Conservation (phyloP, 331 rosid genomes). For the Ulmus americana region DNA sequence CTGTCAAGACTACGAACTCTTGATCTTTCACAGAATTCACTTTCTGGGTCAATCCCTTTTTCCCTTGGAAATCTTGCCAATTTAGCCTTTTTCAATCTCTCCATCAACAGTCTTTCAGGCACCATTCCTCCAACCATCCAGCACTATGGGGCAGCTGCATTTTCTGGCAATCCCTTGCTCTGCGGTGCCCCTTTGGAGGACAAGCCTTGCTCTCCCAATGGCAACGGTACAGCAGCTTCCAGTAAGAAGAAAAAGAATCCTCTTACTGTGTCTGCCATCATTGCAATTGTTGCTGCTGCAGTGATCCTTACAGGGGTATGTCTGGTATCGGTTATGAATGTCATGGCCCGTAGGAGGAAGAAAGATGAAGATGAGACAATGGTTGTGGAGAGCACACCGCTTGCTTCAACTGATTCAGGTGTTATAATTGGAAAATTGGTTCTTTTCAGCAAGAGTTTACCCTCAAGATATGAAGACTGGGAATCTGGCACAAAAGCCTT, state of each 20-base stretch:
- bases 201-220: conserved; percentile 49
- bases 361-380: conserved; percentile 39
- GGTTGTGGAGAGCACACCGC: conserved; percentile 84
- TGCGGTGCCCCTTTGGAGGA: conserved; percentile 84
- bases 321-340: conserved; percentile 68
- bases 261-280: conserved; percentile 66
- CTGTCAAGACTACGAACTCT: conserved; percentile 52
- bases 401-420: conserved; percentile 66
- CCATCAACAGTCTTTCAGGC: conserved; percentile 81
- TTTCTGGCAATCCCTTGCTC: conserved; percentile 69
- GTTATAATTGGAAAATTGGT: conserved; percentile 87
- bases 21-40: conserved; percentile 69
- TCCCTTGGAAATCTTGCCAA: conserved; percentile 57
- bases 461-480: conserved; percentile 98
- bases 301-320: conserved; percentile 81
- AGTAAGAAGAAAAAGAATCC: conserved; percentile 41
- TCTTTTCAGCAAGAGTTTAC: conserved; percentile 91
- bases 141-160: conserved; percentile 58
- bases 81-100: conserved; percentile 60
- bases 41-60: conserved; percentile 62
- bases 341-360: conserved; percentile 53
- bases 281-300: conserved; percentile 93
- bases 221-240: conserved; percentile 32
- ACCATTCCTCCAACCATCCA: conserved; percentile 54
- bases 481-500: conserved; percentile 92